Evolutionary conservation across 2,329 filamentous ascomycete species (phyloP), one percentile per base, ranked within the genome.

Genomic region (Fusarium sp.): DNA sequence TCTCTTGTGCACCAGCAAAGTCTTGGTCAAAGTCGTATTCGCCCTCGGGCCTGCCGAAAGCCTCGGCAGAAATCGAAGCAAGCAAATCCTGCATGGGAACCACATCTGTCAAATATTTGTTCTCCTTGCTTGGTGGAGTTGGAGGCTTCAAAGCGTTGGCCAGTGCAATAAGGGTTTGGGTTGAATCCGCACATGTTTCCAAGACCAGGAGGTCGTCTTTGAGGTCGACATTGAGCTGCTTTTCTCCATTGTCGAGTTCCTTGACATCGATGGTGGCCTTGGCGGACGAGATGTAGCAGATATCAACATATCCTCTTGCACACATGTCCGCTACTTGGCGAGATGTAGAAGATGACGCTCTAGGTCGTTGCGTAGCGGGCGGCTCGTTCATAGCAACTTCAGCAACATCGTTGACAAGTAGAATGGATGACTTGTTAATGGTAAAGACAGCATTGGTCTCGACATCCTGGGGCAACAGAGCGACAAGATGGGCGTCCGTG

Each of bases 121-220:
- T 88, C 72, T 92, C 91, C 66, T 91, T 93, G 75, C 88, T 95
- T 2, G 94, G 94, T 1, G 94, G 91, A 10, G 89, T 90, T 2
- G 96, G 95, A 7, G 95, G 96, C 40, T 91, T 90, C 7, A 99
- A 84, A 1, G 92, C 94, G 74, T 92, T 93, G 18, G 94, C 82
- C 44, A 97, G 86, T 3, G 88, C 86, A 55, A 97, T 91, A 16
- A 99, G 85, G 0, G 96, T 99, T 78, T 98, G 94, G 0, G 94
- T 98, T 3, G 96, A 99, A 80, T 99, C 96, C 30, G 96, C 96
- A 75, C 97, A 99, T 2, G 94, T 97, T 80, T 99, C 96, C 9
- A 99, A 82, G 34, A 99, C 91, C 56, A 99, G 85, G 2, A 99
- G 85, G 70, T 97, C 92, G 75, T 97, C 94, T 65, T 89, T 89